A percentile compares a stretch with the other conserved stretches of the same genome.
Evolutionary conservation across 1,284 basidiomycete genomes (phyloP).

Genomic region (Ganoderma multipileum): DNA sequence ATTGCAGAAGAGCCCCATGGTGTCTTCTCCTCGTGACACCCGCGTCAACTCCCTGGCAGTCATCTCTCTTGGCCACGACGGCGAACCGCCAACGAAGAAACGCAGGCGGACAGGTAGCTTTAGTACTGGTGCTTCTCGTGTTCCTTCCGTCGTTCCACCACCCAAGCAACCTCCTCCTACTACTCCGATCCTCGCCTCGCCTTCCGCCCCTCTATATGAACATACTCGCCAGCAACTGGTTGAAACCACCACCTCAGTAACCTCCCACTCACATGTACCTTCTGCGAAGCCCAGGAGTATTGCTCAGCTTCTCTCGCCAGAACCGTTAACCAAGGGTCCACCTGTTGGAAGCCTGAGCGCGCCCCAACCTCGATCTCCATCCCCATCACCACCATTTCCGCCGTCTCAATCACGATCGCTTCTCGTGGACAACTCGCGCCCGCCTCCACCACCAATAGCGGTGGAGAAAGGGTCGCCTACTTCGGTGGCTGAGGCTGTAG

Average conservation of each 20-base stretch:
- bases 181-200: background rate
- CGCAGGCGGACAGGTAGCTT: slow-evolving; percentile 27
- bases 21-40: slow-evolving; percentile 26
- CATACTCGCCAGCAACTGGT: background rate
- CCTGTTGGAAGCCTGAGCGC: background rate
- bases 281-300: slow-evolving; percentile 18
- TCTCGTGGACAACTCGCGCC: background rate
- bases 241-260: slow-evolving; percentile 3
- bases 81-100: slow-evolving; percentile 34
- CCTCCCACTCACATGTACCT: background rate
- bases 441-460: background rate
- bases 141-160: background rate
- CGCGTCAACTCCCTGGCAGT: slow-evolving; percentile 28
- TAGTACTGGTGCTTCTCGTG: slow-evolving; percentile 8
- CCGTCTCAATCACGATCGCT: background rate
- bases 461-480: background rate
- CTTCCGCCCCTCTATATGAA: background rate
- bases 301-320: slow-evolving; percentile 18
- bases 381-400: background rate
- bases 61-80: slow-evolving; percentile 27
- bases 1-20: slow-evolving; percentile 21
- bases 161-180: background rate
- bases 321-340: slow-evolving; percentile 1
- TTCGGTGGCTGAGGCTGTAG: background rate
- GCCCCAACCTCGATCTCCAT: background rate